A percentile compares a stretch with the other conserved stretches of the same genome.
Conservation (phyloP, 2,329 filamentous ascomycete species). For the Xylariales sp. region DNA sequence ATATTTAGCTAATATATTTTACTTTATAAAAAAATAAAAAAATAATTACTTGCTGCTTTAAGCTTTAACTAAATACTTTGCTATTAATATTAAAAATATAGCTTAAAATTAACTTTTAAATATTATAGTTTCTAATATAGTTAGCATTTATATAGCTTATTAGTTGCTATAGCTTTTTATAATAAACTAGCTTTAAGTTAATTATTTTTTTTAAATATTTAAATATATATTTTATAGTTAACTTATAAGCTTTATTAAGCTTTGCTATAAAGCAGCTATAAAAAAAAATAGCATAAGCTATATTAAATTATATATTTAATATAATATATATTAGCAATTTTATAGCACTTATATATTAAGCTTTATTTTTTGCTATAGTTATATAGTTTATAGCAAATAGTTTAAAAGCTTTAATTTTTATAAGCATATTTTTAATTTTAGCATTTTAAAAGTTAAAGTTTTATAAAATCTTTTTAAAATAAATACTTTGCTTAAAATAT, state of each 20-base stretch:
- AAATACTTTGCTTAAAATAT: neutral
- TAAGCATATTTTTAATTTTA: neutral
- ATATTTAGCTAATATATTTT: neutral
- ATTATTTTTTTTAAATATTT: constrained; percentile 1
- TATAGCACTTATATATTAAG: constrained; percentile 9
- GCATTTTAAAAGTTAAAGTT: neutral
- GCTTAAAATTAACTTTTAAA: neutral
- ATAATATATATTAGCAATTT: neutral
- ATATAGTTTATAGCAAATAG: constrained; percentile 1
- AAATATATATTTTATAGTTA: neutral
- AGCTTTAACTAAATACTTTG: neutral
- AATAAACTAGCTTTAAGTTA: constrained; percentile 4
- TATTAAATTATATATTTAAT: neutral
- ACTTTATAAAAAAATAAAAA: constrained; percentile 4
- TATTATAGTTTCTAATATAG: neutral
- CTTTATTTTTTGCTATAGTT: neutral
- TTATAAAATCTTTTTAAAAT: neutral
- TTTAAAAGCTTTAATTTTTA: constrained; percentile 4
- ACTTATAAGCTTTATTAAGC: neutral
- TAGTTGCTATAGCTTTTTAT: neutral
- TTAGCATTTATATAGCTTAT: neutral
- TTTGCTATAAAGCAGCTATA: neutral
- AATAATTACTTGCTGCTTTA: neutral
- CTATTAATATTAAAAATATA: constrained; percentile 2
- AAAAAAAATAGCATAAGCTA: neutral